Conservation (phyloP, 148 eudicot genomes). For the Heliamphora exappendiculata region DNA sequence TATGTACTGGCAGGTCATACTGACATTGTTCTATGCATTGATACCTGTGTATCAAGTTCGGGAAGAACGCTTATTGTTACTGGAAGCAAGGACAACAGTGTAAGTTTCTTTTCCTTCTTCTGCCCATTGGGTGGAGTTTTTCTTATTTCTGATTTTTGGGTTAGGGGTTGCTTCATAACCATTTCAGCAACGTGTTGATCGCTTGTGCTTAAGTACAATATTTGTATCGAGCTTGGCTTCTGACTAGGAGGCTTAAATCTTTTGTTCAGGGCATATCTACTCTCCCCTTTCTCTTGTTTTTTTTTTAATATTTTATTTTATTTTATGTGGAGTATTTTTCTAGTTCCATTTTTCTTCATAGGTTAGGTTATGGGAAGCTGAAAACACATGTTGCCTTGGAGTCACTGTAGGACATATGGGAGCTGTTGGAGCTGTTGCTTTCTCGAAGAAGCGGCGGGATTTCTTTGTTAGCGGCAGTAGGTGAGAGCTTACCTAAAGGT, state of each 20-base stretch:
- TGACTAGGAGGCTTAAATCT: background rate
- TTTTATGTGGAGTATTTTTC: background rate
- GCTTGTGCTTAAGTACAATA: background rate
- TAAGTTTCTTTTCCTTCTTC: constrained; percentile 28
- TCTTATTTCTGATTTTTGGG: constrained; percentile 4
- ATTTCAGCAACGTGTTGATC: background rate
- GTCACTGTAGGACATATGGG: constrained; percentile 81
- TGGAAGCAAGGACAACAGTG: constrained; percentile 95
- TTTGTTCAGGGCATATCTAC: background rate
- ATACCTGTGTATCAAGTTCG: constrained; percentile 60
- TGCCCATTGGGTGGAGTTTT: background rate
- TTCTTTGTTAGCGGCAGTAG: constrained; percentile 95
- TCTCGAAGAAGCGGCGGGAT: constrained; percentile 61
- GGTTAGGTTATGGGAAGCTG: constrained; percentile 92
- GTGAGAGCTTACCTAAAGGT: constrained; percentile 26
- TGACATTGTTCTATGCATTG: constrained; percentile 74
- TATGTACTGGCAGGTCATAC: constrained; percentile 91
- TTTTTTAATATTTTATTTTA: too few relatives aligned
- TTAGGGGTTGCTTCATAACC: background rate
- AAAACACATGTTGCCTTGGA: constrained; percentile 54
- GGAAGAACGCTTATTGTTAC: constrained; percentile 74
- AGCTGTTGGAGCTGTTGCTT: constrained; percentile 94
- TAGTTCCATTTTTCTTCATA: constrained; percentile 22
- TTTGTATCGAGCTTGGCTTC: background rate
- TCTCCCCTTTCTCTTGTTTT: background rate